A percentile compares a stretch with the other conserved stretches of the same genome.
Conservation (phyloP, 1,284 basidiomycete species). For the Chalciporus sp. region DNA sequence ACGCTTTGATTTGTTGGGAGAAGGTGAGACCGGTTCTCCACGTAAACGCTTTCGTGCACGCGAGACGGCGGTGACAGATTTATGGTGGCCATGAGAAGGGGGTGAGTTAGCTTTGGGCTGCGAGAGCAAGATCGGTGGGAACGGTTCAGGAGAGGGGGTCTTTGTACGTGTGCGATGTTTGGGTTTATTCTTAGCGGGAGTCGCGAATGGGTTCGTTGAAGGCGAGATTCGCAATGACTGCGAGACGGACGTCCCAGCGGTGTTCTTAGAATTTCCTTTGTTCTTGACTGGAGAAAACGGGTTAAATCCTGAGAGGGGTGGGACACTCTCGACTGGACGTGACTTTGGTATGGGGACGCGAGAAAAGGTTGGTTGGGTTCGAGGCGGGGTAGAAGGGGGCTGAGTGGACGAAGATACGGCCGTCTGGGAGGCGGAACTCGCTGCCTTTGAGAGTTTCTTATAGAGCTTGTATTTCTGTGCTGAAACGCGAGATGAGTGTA, state of each 20-base stretch:
- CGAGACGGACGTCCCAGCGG: constrained; percentile 5
- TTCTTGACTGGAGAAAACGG: constrained; percentile 79
- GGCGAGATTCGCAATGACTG: constrained; percentile 12
- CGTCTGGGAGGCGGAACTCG: constrained; percentile 9
- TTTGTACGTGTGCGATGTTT: constrained; percentile 26
- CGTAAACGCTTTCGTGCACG: constrained; percentile 78
- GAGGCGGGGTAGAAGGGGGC: constrained; percentile 38
- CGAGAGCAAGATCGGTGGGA: constrained; percentile 37
- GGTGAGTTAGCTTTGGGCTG: constrained; percentile 22
- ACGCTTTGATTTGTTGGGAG: constrained; percentile 74
- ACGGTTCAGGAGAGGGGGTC: constrained; percentile 42
- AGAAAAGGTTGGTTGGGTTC: constrained; percentile 30
- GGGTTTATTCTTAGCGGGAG: constrained; percentile 49
- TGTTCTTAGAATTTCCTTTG: constrained; percentile 39
- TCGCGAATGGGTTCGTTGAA: constrained; percentile 53
- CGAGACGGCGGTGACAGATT: constrained; percentile 48
- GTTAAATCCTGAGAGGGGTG: constrained; percentile 59
- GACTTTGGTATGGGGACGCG: constrained; percentile 45
- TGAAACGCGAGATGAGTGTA: constrained; percentile 35
- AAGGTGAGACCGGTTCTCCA: constrained; percentile 78
- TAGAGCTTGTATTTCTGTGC: constrained; percentile 83
- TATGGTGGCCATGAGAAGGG: constrained; percentile 25
- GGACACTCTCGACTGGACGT: constrained; percentile 50
- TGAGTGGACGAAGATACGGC: constrained; percentile 5
- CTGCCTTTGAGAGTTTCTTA: constrained; percentile 70